These are phyloP conservation scores for Abrus precatorius DNA, from an alignment of 306 rosid genomes.

Conservation along the genomic window DNA sequence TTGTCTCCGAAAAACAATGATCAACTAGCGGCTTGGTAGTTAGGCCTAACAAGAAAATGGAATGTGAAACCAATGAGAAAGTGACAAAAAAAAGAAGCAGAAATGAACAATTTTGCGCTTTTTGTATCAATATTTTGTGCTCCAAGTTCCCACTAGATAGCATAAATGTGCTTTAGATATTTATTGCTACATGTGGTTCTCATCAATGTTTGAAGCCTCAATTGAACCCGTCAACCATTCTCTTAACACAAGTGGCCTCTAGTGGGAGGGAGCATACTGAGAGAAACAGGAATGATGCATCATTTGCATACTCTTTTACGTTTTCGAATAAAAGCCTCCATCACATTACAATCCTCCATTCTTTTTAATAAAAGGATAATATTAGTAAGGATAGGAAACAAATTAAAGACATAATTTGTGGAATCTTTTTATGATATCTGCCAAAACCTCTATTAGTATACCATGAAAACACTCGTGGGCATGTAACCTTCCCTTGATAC, in stretches of 20 bases:
- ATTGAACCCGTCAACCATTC: conserved; percentile 17
- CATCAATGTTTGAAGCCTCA: not conserved
- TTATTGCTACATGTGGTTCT: not conserved
- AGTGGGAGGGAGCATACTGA: not conserved
- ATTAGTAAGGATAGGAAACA: too few relatives aligned
- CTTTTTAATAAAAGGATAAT: too few relatives aligned
- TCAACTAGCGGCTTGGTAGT: not conserved
- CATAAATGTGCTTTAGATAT: conserved; percentile 14
- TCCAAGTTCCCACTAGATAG: not conserved
- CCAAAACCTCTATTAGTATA: too few relatives aligned
- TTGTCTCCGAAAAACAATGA: too few relatives aligned
- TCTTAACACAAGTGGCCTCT: not conserved
- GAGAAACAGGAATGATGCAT: too few relatives aligned
- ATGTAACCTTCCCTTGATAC: too few relatives aligned
- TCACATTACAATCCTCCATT: too few relatives aligned
- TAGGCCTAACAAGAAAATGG: not conserved
- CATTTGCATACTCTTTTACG: too few relatives aligned
- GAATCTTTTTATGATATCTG: too few relatives aligned
- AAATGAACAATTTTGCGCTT: conserved; percentile 31
- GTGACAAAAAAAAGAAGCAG: not conserved
- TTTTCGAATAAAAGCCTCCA: too few relatives aligned
- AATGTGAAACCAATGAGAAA: not conserved
- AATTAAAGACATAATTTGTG: too few relatives aligned
- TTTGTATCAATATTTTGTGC: not conserved
- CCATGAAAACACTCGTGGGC: too few relatives aligned